phyloP scores from a whole-genome alignment of 192 early-diverging fungal species.

The Backusella westeae region DNA sequence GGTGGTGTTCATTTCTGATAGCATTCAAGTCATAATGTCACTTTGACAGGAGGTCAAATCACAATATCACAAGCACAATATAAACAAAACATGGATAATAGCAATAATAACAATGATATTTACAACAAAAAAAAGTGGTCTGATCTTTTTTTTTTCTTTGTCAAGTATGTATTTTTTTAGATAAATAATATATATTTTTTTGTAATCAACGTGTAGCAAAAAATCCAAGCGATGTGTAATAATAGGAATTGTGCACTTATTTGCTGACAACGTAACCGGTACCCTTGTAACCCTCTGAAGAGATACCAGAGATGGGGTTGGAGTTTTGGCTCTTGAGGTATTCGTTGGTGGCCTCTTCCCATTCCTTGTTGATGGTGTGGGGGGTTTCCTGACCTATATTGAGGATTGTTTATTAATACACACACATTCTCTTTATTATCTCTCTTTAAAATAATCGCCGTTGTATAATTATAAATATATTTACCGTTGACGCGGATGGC shows the following conservation, averaged over 20 bases:
- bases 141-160: too few species aligned
- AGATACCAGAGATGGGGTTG: slow-evolving; percentile 77
- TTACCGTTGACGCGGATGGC: slow-evolving; percentile 55
- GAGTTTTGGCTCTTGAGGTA: slow-evolving; percentile 64
- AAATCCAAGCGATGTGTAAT: slow-evolving; percentile 1
- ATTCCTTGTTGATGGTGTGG: slow-evolving; percentile 73
- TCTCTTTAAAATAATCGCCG: slow-evolving; percentile 1
- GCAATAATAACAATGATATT: too few species aligned
- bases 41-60: too few species aligned
- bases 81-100: too few species aligned
- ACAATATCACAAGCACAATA: too few species aligned
- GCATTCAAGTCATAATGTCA: too few species aligned
- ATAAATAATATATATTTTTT: too few species aligned
- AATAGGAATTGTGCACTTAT: slow-evolving; percentile 22
- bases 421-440: background rate
- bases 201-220: slow-evolving; percentile 1
- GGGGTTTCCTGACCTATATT: slow-evolving; percentile 57
- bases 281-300: slow-evolving; percentile 79
- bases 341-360: slow-evolving; percentile 82
- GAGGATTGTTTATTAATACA: background rate
- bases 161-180: too few species aligned
- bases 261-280: slow-evolving; percentile 62
- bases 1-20: too few species aligned
- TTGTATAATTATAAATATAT: slow-evolving; percentile 17
- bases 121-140: too few species aligned